phyloP scores from a whole-genome alignment of 768 basidiomycete species.

The Lepiota venenata region DNA sequence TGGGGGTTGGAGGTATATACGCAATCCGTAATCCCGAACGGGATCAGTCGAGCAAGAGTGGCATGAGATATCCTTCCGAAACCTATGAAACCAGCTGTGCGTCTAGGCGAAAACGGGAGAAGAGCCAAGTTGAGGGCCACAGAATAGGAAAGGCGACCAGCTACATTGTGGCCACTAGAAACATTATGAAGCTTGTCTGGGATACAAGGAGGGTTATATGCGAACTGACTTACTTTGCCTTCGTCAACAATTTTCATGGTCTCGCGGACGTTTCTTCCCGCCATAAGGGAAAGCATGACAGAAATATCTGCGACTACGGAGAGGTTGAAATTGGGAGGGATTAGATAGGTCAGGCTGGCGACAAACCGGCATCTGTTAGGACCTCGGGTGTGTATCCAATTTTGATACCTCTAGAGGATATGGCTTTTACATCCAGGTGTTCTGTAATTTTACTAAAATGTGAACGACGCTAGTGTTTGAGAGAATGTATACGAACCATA shows the following conservation, averaged over 20 bases:
- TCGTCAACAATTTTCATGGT: slow-evolving; percentile 61
- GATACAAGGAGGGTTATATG: not conserved
- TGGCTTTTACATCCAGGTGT: slow-evolving; percentile 66
- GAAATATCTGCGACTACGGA: slow-evolving; percentile 80
- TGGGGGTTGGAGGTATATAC: slow-evolving; percentile 63
- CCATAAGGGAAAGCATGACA: slow-evolving; percentile 93
- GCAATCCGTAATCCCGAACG: slow-evolving; percentile 77
- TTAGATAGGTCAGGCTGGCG: not conserved
- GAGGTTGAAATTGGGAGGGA: not conserved
- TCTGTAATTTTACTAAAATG: slow-evolving; percentile 41
- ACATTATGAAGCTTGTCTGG: not conserved
- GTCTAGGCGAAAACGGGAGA: slow-evolving; percentile 41
- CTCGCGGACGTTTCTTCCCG: slow-evolving; percentile 73
- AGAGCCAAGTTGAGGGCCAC: slow-evolving; percentile 77
- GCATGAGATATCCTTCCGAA: slow-evolving; percentile 94
- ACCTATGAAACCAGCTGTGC: slow-evolving; percentile 87
- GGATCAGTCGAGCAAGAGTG: slow-evolving; percentile 71
- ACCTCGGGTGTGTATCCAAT: slow-evolving; percentile 95
- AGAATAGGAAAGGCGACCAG: slow-evolving; percentile 84
- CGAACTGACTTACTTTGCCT: slow-evolving; percentile 49
- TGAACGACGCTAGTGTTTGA: not conserved
- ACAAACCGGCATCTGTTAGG: slow-evolving; percentile 81
- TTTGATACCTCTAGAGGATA: slow-evolving; percentile 58
- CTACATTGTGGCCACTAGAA: slow-evolving; percentile 71
- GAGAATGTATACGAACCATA: slow-evolving; percentile 48